Evolutionary conservation across 1,284 basidiomycete species (phyloP), one percentile per base, ranked within the genome.

Genomic region (Heterobasidion irregulare): DNA sequence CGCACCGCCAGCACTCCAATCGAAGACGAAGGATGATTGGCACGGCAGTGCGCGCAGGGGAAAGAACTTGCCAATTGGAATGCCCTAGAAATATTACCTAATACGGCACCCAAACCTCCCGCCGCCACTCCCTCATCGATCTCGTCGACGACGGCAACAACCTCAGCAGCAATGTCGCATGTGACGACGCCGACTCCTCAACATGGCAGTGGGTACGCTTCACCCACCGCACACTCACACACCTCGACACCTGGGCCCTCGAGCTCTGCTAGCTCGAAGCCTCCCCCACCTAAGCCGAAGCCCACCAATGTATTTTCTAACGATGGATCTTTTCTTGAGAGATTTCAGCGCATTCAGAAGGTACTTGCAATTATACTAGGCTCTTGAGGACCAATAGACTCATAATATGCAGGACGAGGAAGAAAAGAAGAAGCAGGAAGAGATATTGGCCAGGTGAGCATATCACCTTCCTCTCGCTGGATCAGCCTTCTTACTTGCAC

Each of bases 301-400:
- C 72, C 79, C 2, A 64, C 70, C 54, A 82, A 82, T 64, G 72
- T 82, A 32, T 82, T 82, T 64, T 74, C 79, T 61, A 75, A 81
- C 61, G 80, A 82, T 59, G 80, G 80, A 26, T 80, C 79, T 33
- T 82, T 82, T 64, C 66, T 82, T 58, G 75, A 80, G 61, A 73
- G 80, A n/a, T 75, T 82, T 62, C 76, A 79, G 68, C 74, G 75
- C 44, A 67, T 70, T 52, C 75, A 75, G 68, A 77, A 73, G 75
- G 80, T 77, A 57, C 47, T 70, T 55, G 34, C 3, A 38, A n/a
- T 19, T 35, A n/a, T 53, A 6, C 16, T 1, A 19, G 35, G 10
- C 26, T 52, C 56, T 6, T 9, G 32, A 38, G 15, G 18, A 52
- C 19, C n/a, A 6, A 7, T 41, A 51, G 15, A 18, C 26, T 45